Conservation (phyloP, 2,329 filamentous ascomycete species). For the Hirsutella thompsonii region DNA sequence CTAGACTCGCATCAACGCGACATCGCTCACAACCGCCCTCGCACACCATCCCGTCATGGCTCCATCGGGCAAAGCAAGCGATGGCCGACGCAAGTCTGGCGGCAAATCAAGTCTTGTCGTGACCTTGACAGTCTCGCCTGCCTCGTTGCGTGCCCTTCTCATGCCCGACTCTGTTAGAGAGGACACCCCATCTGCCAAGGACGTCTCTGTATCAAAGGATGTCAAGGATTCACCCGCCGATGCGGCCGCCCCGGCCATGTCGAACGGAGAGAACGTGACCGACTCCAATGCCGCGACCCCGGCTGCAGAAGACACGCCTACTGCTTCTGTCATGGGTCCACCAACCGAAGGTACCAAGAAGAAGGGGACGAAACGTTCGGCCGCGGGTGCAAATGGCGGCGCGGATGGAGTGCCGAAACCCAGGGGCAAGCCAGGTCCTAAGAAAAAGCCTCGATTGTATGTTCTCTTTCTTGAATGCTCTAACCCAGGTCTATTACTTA, state of each 20-base stretch:
- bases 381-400: constrained; percentile 32
- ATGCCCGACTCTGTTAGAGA: constrained; percentile 29
- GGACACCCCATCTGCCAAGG: constrained; percentile 25
- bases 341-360: constrained; percentile 54
- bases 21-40: not conserved
- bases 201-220: constrained; percentile 19
- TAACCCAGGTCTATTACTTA: constrained; percentile 10
- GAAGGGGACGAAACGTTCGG: constrained; percentile 61
- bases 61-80: constrained; percentile 18
- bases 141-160: constrained; percentile 36
- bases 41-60: constrained; percentile 15
- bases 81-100: constrained; percentile 24
- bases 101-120: constrained; percentile 27
- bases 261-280: constrained; percentile 42
- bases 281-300: constrained; percentile 50
- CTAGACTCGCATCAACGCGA: constrained; percentile 4
- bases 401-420: constrained; percentile 54
- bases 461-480: constrained; percentile 28
- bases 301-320: constrained; percentile 40
- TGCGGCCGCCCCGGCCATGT: constrained; percentile 21
- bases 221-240: constrained; percentile 31
- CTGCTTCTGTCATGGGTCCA: constrained; percentile 43
- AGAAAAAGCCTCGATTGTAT: constrained; percentile 92
- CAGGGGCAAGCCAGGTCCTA: constrained; percentile 81
- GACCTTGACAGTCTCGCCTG: constrained; percentile 38